Evolutionary conservation across 2,329 filamentous ascomycete species (phyloP).

Genomic region (Pseudocercospora fijiensis): DNA sequence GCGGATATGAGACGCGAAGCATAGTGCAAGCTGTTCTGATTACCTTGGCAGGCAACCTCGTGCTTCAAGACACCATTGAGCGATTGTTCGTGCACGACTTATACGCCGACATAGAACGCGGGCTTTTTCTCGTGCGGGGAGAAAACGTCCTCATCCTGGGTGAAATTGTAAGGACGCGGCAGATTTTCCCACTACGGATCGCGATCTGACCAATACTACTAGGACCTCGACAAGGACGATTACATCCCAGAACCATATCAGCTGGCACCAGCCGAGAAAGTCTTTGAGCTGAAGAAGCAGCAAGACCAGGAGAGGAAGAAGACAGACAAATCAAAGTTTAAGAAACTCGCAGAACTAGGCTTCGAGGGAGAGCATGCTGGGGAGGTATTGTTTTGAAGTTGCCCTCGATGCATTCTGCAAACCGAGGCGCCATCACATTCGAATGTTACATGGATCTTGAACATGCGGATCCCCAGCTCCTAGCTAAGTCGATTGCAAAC

Average conservation of each 20-base stretch:
- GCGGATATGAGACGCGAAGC: slow-evolving; percentile 5
- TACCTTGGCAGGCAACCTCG: slow-evolving; percentile 71
- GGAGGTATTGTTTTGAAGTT: slow-evolving; percentile 65
- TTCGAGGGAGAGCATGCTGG: slow-evolving; percentile 85
- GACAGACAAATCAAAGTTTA: slow-evolving; percentile 69
- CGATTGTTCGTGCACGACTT: slow-evolving; percentile 73
- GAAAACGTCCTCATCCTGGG: slow-evolving; percentile 96
- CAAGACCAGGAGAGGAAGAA: slow-evolving; percentile 67
- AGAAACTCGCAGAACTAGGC: slow-evolving; percentile 72
- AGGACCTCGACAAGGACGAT: slow-evolving; percentile 93
- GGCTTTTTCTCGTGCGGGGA: slow-evolving; percentile 87
- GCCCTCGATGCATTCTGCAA: not conserved
- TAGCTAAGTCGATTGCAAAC: not conserved
- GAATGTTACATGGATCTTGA: slow-evolving; percentile 38
- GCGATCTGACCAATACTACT: slow-evolving; percentile 10
- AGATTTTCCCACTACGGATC: not conserved
- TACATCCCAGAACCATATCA: slow-evolving; percentile 70
- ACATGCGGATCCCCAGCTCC: slow-evolving; percentile 36
- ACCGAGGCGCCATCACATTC: slow-evolving; percentile 14
- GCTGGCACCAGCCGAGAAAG: slow-evolving; percentile 65
- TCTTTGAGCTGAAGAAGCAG: slow-evolving; percentile 71
- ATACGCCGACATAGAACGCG: slow-evolving; percentile 81
- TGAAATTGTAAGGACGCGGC: slow-evolving; percentile 64
- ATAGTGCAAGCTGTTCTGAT: slow-evolving; percentile 11
- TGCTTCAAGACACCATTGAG: slow-evolving; percentile 89